A percentile compares a stretch with the other conserved stretches of the same genome.
These are phyloP conservation scores for Phlebiopsis gigantea DNA, from an alignment of 768 basidiomycete species.

Conservation along the genomic window DNA sequence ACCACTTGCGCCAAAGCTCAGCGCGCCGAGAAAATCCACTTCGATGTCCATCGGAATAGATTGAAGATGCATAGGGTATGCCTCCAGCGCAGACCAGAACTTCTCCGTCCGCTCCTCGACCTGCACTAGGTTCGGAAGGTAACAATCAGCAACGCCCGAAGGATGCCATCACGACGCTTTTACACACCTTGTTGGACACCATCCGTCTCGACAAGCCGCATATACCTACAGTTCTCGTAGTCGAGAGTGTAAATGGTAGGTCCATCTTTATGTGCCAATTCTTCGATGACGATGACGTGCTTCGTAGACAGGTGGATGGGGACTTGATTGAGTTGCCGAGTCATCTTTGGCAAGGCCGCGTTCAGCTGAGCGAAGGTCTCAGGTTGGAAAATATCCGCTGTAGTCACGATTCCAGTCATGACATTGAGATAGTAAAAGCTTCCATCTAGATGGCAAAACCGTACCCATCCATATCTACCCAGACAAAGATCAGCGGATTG, in stretches of 20 bases:
- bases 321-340: neutral
- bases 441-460: slow-evolving; percentile 38
- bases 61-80: slow-evolving; percentile 17
- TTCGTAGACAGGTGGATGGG: neutral
- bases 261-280: neutral
- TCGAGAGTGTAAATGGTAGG: neutral
- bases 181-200: slow-evolving; percentile 3
- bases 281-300: neutral
- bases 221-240: neutral
- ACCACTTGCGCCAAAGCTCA: slow-evolving; percentile 22
- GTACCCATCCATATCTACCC: slow-evolving; percentile 27
- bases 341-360: slow-evolving; percentile 15
- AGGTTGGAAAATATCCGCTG: slow-evolving; percentile 34
- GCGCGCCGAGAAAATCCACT: slow-evolving; percentile 18
- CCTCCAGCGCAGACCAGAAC: slow-evolving; percentile 17
- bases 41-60: slow-evolving; percentile 14
- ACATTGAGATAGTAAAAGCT: slow-evolving; percentile 39
- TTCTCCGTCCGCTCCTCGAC: slow-evolving; percentile 18
- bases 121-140: neutral
- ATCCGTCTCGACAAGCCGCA: slow-evolving; percentile 13
- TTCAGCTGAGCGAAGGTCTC: slow-evolving; percentile 29
- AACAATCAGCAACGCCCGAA: neutral
- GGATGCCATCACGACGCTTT: neutral
- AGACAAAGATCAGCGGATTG: neutral
- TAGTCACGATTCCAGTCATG: slow-evolving; percentile 31